Percentiles rank a stretch among this genome's conserved stretches.
Evolutionary conservation across 306 rosid species (phyloP).

Genomic region (Prunus kanzakura): DNA sequence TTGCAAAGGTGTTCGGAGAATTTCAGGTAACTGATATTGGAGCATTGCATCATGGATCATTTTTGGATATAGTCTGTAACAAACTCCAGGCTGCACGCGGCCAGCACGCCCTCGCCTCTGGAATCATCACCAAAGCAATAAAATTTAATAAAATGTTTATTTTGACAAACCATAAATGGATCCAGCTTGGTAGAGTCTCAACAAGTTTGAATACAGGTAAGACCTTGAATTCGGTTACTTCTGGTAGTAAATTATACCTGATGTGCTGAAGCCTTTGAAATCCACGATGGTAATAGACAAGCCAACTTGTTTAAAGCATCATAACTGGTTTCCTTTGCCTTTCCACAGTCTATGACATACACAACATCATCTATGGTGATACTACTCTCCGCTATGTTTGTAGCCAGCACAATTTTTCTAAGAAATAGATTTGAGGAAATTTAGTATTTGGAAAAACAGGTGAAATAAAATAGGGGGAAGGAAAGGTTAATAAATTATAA

Average conservation of each 20-base stretch:
- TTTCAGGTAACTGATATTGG: slow-evolving; percentile 88
- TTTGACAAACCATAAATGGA: background rate
- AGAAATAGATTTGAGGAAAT: slow-evolving; percentile 25
- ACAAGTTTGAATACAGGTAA: background rate
- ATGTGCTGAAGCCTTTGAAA: slow-evolving; percentile 95
- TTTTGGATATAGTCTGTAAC: slow-evolving; percentile 86
- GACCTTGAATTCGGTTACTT: slow-evolving; percentile 1
- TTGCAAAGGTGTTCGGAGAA: slow-evolving; percentile 94
- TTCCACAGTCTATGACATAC: slow-evolving; percentile 92
- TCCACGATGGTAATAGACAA: slow-evolving; percentile 92
- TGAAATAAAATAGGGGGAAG: slow-evolving; percentile 6
- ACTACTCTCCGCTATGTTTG: slow-evolving; percentile 98
- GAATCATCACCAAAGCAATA: slow-evolving; percentile 29
- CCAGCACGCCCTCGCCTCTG: slow-evolving; percentile 99
- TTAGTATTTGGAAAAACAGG: slow-evolving; percentile 20
- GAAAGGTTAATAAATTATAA: slow-evolving; percentile 7
- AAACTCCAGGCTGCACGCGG: slow-evolving; percentile 94
- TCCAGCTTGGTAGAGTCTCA: background rate
- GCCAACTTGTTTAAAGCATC: slow-evolving; percentile 96
- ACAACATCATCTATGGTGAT: slow-evolving; percentile 97
- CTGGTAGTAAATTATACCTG: slow-evolving; percentile 57
- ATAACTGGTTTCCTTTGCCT: slow-evolving; percentile 98
- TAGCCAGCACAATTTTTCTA: slow-evolving; percentile 94
- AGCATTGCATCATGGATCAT: slow-evolving; percentile 84
- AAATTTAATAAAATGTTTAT: background rate